Conservation (phyloP, 805 yeast species). For the Candida berthetii region DNA sequence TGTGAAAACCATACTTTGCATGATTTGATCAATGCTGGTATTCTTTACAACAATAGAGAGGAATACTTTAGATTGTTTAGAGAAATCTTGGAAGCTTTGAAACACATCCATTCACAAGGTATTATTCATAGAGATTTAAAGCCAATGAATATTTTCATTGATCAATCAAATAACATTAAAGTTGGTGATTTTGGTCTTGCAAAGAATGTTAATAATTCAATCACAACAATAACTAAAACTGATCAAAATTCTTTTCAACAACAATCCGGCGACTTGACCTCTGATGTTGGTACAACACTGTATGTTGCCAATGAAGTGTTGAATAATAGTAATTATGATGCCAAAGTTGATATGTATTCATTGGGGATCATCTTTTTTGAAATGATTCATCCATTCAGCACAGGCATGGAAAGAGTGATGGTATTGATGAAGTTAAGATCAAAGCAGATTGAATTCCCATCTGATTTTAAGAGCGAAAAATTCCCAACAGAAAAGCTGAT, state of each 20-base stretch:
- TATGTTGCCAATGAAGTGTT: conserved; percentile 90
- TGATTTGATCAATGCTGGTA: conserved; percentile 73
- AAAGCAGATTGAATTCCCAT: conserved; percentile 60
- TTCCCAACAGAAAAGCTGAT: conserved; percentile 58
- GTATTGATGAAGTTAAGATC: conserved; percentile 62
- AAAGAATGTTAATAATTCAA: conserved; percentile 65
- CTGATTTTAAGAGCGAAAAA: conserved; percentile 49
- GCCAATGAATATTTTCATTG: conserved; percentile 94
- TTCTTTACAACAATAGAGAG: conserved; percentile 60
- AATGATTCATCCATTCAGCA: conserved; percentile 79
- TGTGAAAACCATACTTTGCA: conserved; percentile 90
- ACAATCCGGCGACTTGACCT: conserved; percentile 68
- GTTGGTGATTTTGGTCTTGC: conserved; percentile 98
- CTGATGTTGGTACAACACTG: conserved; percentile 90
- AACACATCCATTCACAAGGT: conserved; percentile 89
- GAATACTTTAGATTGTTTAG: conserved; percentile 89
- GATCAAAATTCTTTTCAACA: conserved; percentile 20
- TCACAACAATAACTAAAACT: conserved; percentile 21
- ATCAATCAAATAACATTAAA: conserved; percentile 80
- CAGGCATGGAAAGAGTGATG: conserved; percentile 89
- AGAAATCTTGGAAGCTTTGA: conserved; percentile 83
- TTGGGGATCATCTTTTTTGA: conserved; percentile 93
- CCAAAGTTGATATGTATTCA: conserved; percentile 93
- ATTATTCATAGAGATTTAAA: conserved; percentile 93
- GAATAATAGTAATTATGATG: conserved; percentile 67